Percentiles rank a stretch among this genome's conserved stretches.
These are phyloP conservation scores for Corynespora cassiicola DNA, from an alignment of 2,329 filamentous ascomycete species.

Conservation along the genomic window DNA sequence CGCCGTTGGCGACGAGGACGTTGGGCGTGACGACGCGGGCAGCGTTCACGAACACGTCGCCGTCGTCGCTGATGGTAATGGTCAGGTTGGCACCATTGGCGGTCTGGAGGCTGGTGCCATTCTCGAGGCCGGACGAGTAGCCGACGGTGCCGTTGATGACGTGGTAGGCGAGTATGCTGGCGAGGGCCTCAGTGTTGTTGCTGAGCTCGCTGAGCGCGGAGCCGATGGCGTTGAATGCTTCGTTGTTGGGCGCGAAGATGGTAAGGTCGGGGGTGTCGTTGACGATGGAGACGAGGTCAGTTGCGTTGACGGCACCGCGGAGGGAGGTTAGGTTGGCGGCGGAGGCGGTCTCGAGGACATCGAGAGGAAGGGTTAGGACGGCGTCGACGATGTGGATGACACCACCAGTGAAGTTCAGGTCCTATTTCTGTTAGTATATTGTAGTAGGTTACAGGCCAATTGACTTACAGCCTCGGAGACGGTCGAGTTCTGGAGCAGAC, in stretches of 20 bases:
- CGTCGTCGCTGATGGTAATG: conserved; percentile 43
- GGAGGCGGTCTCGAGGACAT: conserved; percentile 35
- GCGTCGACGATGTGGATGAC: conserved; percentile 56
- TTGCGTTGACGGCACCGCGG: conserved; percentile 48
- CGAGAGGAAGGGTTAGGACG: conserved; percentile 49
- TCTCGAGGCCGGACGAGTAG: conserved; percentile 57
- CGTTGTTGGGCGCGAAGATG: conserved; percentile 69
- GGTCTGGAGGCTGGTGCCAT: conserved; percentile 48
- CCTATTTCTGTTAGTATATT: conserved; percentile 23
- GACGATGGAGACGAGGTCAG: conserved; percentile 50
- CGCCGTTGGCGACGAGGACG: conserved; percentile 53
- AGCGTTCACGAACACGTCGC: conserved; percentile 51
- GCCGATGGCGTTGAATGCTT: conserved; percentile 65
- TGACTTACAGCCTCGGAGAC: conserved; percentile 57
- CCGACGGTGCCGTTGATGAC: conserved; percentile 62
- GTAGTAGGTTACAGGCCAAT: conserved; percentile 2
- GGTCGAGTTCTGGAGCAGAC: conserved; percentile 56
- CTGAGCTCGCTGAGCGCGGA: conserved; percentile 58
- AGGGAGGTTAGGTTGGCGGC: conserved; percentile 48
- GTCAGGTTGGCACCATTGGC: conserved; percentile 47
- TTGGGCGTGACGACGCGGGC: conserved; percentile 51
- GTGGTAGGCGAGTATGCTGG: conserved; percentile 68
- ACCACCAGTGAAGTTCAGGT: conserved; percentile 53
- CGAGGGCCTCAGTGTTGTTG: conserved; percentile 55
- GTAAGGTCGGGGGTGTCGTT: conserved; percentile 59